A percentile compares a stretch with the other conserved stretches of the same genome.
phyloP scores from a whole-genome alignment of 23 red algal species.

The Gracilaria caudata region DNA sequence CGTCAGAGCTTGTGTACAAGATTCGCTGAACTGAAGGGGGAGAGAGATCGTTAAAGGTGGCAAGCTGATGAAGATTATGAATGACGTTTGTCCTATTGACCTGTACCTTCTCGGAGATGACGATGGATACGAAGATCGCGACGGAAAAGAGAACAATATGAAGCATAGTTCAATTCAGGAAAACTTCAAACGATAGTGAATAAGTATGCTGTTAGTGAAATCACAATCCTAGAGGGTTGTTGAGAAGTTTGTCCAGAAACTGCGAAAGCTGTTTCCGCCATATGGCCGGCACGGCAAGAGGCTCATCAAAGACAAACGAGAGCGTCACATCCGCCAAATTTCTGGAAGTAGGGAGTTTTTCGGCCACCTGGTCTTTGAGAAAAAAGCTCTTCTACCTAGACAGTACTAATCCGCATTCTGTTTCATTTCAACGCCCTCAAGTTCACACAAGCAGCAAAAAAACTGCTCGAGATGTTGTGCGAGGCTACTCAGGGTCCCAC shows the following conservation, averaged over 20 bases:
- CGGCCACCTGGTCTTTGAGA: no score
- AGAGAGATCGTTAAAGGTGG: slow-evolving; percentile 56
- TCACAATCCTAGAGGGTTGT: not conserved
- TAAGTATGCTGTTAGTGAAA: not conserved
- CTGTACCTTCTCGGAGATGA: not conserved
- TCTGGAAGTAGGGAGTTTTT: not conserved
- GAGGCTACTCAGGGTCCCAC: no score
- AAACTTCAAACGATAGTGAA: not conserved
- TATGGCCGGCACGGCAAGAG: no score
- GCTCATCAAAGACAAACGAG: not conserved
- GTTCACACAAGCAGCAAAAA: no score
- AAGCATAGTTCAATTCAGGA: no score
- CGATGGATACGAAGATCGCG: not conserved
- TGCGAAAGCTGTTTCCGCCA: not conserved
- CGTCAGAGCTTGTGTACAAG: slow-evolving; percentile 69
- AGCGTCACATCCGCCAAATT: not conserved
- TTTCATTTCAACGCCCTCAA: no score
- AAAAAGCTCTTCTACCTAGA: no score
- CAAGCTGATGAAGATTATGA: slow-evolving; percentile 25
- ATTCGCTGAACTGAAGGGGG: slow-evolving; percentile 69
- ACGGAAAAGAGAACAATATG: not conserved
- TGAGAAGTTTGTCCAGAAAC: not conserved
- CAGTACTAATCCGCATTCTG: no score
- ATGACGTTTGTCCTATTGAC: slow-evolving; percentile 4
- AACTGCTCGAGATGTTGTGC: no score